A percentile compares a stretch with the other conserved stretches of the same genome.
phyloP scores from a whole-genome alignment of 192 early-diverging fungal genomes.

The Phycomyces blakesleeanus region DNA sequence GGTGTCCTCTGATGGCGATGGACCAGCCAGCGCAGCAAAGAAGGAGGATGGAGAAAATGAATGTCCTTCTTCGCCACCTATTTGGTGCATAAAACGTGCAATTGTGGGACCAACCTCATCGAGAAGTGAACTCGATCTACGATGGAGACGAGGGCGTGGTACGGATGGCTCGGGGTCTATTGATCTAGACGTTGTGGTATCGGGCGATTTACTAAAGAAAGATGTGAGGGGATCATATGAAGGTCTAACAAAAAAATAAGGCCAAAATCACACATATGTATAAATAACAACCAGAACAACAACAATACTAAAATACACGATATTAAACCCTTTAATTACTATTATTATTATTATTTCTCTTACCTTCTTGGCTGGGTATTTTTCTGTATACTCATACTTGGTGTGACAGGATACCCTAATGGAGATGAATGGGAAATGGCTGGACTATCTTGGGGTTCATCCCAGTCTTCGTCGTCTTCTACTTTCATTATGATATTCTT shows the following conservation, averaged over 20 bases:
- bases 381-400: not conserved
- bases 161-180: not conserved
- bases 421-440: not conserved
- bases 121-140: constrained; percentile 22
- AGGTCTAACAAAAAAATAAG: not conserved
- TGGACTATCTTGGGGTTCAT: not conserved
- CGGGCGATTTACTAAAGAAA: constrained; percentile 2
- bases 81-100: constrained; percentile 24
- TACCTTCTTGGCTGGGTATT: not conserved
- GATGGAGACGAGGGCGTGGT: not conserved
- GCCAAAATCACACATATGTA: too few species aligned
- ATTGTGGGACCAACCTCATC: constrained; percentile 22
- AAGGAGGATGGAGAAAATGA: constrained; percentile 22
- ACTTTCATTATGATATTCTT: constrained; percentile 40
- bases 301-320: too few species aligned
- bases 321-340: too few species aligned
- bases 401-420: not conserved
- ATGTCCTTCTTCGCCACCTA: constrained; percentile 11
- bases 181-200: not conserved
- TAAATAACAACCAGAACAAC: not conserved
- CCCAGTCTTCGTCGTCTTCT: constrained; percentile 27
- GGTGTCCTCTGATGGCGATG: not conserved
- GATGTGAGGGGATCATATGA: not conserved
- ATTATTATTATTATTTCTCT: too few species aligned
- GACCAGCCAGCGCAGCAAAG: constrained; percentile 28